Conservation (phyloP, 2,329 filamentous ascomycete genomes). For the Aspergillus glaucus region DNA sequence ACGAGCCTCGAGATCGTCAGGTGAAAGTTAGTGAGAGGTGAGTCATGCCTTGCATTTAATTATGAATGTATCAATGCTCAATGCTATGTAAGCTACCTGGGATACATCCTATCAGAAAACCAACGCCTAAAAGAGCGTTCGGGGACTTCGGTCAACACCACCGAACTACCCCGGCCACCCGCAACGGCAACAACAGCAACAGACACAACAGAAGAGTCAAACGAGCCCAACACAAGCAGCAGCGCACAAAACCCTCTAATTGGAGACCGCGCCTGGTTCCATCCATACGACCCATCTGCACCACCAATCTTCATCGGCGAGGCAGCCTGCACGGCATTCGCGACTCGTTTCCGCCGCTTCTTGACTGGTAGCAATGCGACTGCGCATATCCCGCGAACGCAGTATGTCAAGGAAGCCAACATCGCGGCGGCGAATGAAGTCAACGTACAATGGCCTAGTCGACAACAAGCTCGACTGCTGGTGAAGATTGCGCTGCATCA, state of each 20-base stretch:
- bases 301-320: slow-evolving; percentile 35
- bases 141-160: slow-evolving; percentile 17
- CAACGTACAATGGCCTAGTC: slow-evolving; percentile 29
- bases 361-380: slow-evolving; percentile 26
- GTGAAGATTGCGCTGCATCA: slow-evolving; percentile 33
- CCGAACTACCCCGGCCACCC: slow-evolving; percentile 12
- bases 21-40: slow-evolving; percentile 36
- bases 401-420: slow-evolving; percentile 27
- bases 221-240: slow-evolving; percentile 23
- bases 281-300: slow-evolving; percentile 28
- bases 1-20: slow-evolving; percentile 38
- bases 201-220: slow-evolving; percentile 16
- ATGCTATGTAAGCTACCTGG: slow-evolving; percentile 24
- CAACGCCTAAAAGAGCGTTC: slow-evolving; percentile 26
- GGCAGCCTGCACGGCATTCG: slow-evolving; percentile 36
- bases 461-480: slow-evolving; percentile 31
- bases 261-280: slow-evolving; percentile 33
- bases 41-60: background rate
- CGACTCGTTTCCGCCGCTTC: slow-evolving; percentile 32
- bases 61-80: background rate
- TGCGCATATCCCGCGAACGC: slow-evolving; percentile 28
- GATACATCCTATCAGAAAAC: slow-evolving; percentile 28
- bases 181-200: slow-evolving; percentile 9
- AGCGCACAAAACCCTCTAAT: slow-evolving; percentile 24
- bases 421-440: slow-evolving; percentile 23